Evolutionary conservation across 2,329 filamentous ascomycete genomes (phyloP), one percentile per base, ranked within the genome.

Genomic region (Penicillium sp.): DNA sequence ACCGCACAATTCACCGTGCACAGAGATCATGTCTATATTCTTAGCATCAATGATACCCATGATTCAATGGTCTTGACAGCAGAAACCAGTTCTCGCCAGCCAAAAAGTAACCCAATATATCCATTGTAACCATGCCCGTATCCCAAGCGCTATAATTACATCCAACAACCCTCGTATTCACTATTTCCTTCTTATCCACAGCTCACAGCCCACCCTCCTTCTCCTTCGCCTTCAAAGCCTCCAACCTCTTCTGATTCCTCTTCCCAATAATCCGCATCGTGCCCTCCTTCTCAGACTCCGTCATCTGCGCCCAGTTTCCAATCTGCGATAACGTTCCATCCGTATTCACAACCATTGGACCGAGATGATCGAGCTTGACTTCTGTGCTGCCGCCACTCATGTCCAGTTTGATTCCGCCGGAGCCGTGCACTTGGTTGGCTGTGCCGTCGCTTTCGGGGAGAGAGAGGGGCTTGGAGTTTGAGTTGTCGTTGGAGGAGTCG

Each of bases 351-450:
- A 92, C 88, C 64, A 92, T 78, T 1, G 89, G 89, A 0, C 89
- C 89, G 22, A 92, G 76, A 57, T 84, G 81, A 66, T 90, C 87
- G 8, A 92, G 81, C 47, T 81, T 83, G 42, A 89, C 79, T 1
- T 69, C 69, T 13, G 73, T 66, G 9, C 67, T 67, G 27, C 65
- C 63, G 8, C 60, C 58, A 40, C 67, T 67, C 27, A 83, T 74
- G 69, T 97, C 93, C 67, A 94, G 89, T 86, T 89, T 96, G 78
- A 94, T 91, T 43, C 88, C 83, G 75, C 43, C 49, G 1, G 27
- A 39, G 1, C 48, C 48, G 14, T 64, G 45, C 2, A 91, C 92
- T 71, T 91, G 87, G 65, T 89, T 88, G 65, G 82, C 86, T 7
- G 89, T 29, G 11, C 44, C 36, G n/a, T 52, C 89, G 22, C 89